Conservation (phyloP, 441 rosid species). For the Adansonia rubrostipa region DNA sequence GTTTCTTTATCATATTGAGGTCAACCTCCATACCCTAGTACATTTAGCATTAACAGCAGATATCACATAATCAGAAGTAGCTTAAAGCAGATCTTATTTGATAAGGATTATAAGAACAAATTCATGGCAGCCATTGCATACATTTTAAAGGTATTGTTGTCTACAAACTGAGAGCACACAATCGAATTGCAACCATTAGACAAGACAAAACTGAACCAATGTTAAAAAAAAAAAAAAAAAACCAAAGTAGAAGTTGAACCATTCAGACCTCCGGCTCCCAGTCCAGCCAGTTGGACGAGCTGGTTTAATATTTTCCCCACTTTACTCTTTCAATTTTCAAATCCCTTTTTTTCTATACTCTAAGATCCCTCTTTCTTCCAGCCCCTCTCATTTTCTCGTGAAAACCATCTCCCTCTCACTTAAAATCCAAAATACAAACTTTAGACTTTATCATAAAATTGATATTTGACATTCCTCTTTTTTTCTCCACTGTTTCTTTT, state of each 20-base stretch:
- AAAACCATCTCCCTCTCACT: too few relatives aligned
- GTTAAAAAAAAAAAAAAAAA: neutral
- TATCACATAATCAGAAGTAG: neutral
- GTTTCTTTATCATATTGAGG: constrained; percentile 45
- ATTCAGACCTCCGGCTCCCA: neutral
- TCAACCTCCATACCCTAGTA: constrained; percentile 63
- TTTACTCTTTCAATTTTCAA: too few relatives aligned
- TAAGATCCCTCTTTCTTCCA: too few relatives aligned
- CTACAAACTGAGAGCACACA: neutral
- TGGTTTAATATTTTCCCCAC: too few relatives aligned
- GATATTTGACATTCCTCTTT: too few relatives aligned
- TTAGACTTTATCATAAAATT: too few relatives aligned
- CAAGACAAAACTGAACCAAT: neutral
- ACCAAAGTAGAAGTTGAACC: neutral
- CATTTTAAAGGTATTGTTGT: neutral
- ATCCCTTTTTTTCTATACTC: too few relatives aligned
- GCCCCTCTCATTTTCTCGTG: too few relatives aligned
- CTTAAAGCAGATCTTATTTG: neutral
- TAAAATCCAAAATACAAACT: too few relatives aligned
- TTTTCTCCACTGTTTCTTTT: too few relatives aligned
- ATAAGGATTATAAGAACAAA: neutral
- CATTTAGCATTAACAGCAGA: constrained; percentile 14
- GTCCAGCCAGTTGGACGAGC: neutral
- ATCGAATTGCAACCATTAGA: neutral
- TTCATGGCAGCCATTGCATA: neutral